Evolutionary conservation across 192 early-diverging fungal species (phyloP), one percentile per base, ranked within the genome.

Genomic region (Podila clonocystis): DNA sequence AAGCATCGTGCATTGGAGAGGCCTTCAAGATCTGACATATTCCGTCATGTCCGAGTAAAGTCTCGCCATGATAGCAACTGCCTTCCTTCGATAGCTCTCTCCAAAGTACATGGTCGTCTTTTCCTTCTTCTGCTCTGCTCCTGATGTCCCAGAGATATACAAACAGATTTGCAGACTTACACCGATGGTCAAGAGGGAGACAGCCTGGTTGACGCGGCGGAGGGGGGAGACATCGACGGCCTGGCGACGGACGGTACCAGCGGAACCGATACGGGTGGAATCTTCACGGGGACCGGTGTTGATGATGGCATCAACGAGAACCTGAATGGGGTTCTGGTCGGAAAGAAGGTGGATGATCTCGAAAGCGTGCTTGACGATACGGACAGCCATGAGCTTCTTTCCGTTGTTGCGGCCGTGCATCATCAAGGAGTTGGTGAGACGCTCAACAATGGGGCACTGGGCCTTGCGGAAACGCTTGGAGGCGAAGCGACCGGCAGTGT

Each of bases 401-500:
- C 97, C 97, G 91, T 97, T 99, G 95, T 99, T 99, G 82, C 97
- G 95, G 72, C 97, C 97, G 89, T 97, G 95, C 95, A 97, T 97
- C 97, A 99, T 99, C 80, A 99, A 90, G 77, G 97, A 96, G 92
- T 98, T 98, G 87, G 95, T 93, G 68, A 98, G 91, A 85, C 97
- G 95, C 94, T 99, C 97, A 67, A 97, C 95, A 73, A 98, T 93
- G 72, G 97, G 97, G 91, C 97, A 98, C 94, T 96, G 95, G 67
- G 96, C 96, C 93, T 99, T 99, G 82, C 97, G 91, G 92, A 98
- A 99, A 86, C 95, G 89, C 89, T 96, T 96, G 71, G 91, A 85
- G 79, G 97, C 96, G 89, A 97, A 99, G 84, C 97, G 96, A 74
- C 97, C 97, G 70, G 97, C 97, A 69, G 97, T 97, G 93, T 99